Conservation (phyloP, 306 rosid species). For the Vicia faba region DNA sequence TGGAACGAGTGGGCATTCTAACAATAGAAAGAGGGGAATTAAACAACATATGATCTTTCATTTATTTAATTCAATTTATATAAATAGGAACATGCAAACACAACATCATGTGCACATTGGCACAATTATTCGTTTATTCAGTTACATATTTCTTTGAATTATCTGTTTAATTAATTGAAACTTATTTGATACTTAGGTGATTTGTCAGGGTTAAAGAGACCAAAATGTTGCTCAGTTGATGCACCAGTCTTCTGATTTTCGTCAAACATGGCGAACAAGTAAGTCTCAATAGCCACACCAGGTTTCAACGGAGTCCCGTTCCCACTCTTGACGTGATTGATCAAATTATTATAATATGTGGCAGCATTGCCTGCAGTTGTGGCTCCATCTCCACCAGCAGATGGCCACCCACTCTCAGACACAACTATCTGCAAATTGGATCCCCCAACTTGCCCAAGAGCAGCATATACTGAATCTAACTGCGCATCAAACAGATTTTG, state of each 20-base stretch:
- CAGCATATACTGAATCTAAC: constrained; percentile 52
- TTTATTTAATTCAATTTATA: not conserved
- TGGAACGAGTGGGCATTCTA: no score
- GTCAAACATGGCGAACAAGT: constrained; percentile 51
- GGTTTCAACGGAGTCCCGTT: constrained; percentile 54
- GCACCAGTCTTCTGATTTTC: constrained; percentile 34
- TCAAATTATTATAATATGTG: constrained; percentile 50
- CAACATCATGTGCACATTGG: not conserved
- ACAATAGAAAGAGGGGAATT: no score
- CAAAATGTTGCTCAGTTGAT: constrained; percentile 43
- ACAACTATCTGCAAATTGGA: constrained; percentile 45
- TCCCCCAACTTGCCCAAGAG: constrained; percentile 56
- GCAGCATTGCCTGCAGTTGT: constrained; percentile 46
- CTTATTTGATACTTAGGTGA: constrained; percentile 44
- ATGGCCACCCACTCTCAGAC: constrained; percentile 74
- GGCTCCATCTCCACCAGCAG: constrained; percentile 38
- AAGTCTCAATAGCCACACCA: not conserved
- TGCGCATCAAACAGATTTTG: constrained; percentile 50
- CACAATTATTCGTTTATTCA: constrained; percentile 5
- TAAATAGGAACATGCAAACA: not conserved
- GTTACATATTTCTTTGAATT: not conserved
- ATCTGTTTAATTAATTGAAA: constrained; percentile 26
- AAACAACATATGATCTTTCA: not conserved
- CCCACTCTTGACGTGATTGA: constrained; percentile 45
- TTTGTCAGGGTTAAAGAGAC: constrained; percentile 46